Percentiles rank a stretch among this genome's conserved stretches.
Evolutionary conservation across 768 basidiomycete species (phyloP).

Genomic region (Phylloporus sp.): DNA sequence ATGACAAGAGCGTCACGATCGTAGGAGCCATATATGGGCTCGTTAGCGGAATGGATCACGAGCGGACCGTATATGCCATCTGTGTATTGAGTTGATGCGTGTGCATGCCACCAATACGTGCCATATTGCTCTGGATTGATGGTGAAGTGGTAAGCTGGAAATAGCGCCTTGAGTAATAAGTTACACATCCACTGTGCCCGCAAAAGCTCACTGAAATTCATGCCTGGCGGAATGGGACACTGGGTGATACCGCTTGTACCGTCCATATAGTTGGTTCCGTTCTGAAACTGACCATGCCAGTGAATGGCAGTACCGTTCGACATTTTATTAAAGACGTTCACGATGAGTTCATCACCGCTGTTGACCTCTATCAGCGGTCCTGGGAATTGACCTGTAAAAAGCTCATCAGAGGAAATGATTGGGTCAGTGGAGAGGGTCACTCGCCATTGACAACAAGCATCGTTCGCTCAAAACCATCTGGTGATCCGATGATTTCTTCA

Average conservation of each 20-base stretch:
- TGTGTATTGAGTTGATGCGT: constrained; percentile 38
- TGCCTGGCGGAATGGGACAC: constrained; percentile 52
- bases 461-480: constrained; percentile 38
- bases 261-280: constrained; percentile 47
- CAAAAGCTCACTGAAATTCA: constrained; percentile 33
- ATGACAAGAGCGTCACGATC: constrained; percentile 39
- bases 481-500: constrained; percentile 34
- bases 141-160: constrained; percentile 36
- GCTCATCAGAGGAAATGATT: not conserved
- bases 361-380: constrained; percentile 34
- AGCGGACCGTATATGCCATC: constrained; percentile 50
- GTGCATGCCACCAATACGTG: constrained; percentile 49
- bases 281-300: constrained; percentile 38
- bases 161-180: not conserved
- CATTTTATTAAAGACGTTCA: constrained; percentile 34
- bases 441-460: constrained; percentile 49
- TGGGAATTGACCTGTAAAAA: constrained; percentile 30
- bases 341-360: constrained; percentile 32
- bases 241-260: constrained; percentile 46
- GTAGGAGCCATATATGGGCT: constrained; percentile 32
- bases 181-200: not conserved
- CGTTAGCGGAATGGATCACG: constrained; percentile 40
- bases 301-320: constrained; percentile 32
- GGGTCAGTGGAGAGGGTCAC: not conserved
- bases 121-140: constrained; percentile 40